These are phyloP conservation scores for Piper longum DNA, from an alignment of 164 flowering plant genomes.

Conservation along the genomic window DNA sequence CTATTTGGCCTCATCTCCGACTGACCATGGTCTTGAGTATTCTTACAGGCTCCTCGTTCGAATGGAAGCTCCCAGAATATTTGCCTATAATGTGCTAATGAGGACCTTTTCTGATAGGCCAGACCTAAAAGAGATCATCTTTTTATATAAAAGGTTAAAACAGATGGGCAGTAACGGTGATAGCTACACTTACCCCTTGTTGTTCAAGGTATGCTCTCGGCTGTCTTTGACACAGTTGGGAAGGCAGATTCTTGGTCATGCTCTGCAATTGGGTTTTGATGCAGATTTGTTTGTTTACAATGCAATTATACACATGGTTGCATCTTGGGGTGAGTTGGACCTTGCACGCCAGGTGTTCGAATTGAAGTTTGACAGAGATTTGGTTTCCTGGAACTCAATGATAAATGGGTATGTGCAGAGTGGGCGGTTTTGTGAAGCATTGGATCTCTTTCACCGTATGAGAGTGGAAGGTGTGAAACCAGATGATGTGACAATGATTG, in stretches of 20 bases:
- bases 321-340: slow-evolving; percentile 26
- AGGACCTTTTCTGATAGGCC: slow-evolving; percentile 28
- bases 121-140: slow-evolving; percentile 16
- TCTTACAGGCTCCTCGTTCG: slow-evolving; percentile 18
- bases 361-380: slow-evolving; percentile 37
- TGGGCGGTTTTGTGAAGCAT: slow-evolving; percentile 25
- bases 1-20: slow-evolving; percentile 27
- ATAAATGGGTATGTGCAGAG: slow-evolving; percentile 52
- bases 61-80: slow-evolving; percentile 20
- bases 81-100: slow-evolving; percentile 42
- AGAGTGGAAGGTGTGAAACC: slow-evolving; percentile 26
- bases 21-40: slow-evolving; percentile 18
- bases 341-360: slow-evolving; percentile 41
- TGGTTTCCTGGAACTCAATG: slow-evolving; percentile 70
- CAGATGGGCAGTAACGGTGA: slow-evolving; percentile 26
- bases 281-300: slow-evolving; percentile 30
- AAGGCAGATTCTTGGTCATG: slow-evolving; percentile 33
- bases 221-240: slow-evolving; percentile 19
- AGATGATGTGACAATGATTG: slow-evolving; percentile 66
- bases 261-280: slow-evolving; percentile 32
- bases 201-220: slow-evolving; percentile 37
- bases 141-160: slow-evolving; percentile 41
- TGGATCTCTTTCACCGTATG: slow-evolving; percentile 31
- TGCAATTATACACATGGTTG: slow-evolving; percentile 32
- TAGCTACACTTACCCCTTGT: slow-evolving; percentile 40